A percentile compares a stretch with the other conserved stretches of the same genome.
These are phyloP conservation scores for Leptographium wingfieldii DNA, from an alignment of 2,329 filamentous ascomycete species.

Conservation along the genomic window DNA sequence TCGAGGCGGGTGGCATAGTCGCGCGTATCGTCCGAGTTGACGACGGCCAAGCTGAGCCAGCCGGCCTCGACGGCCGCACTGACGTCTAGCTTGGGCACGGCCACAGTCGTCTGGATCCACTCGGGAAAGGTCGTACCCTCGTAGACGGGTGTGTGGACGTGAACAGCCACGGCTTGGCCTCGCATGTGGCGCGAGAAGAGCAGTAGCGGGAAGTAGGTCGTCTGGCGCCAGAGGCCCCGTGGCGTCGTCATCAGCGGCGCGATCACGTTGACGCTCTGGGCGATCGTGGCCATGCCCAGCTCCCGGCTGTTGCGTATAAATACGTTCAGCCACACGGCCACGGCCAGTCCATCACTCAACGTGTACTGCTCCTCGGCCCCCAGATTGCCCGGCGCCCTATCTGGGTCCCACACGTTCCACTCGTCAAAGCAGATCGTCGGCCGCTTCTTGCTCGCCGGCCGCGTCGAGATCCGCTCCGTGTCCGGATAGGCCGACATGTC, in stretches of 20 bases:
- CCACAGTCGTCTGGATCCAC: constrained; percentile 53
- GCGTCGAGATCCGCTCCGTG: constrained; percentile 28
- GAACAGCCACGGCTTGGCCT: constrained; percentile 52
- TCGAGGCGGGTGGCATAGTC: background rate
- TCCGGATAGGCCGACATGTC: constrained; percentile 22
- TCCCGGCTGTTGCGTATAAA: constrained; percentile 60
- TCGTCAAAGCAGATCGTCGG: constrained; percentile 70
- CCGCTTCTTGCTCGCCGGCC: background rate
- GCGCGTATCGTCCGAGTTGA: constrained; percentile 36
- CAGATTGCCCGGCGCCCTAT: constrained; percentile 54
- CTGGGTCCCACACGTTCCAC: constrained; percentile 74
- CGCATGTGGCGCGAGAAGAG: constrained; percentile 63
- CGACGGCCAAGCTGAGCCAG: constrained; percentile 53
- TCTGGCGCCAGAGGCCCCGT: constrained; percentile 53
- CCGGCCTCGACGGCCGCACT: constrained; percentile 48
- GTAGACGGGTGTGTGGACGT: constrained; percentile 52
- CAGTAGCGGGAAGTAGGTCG: constrained; percentile 62
- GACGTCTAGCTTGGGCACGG: constrained; percentile 51
- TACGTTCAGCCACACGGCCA: constrained; percentile 62
- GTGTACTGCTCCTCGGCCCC: constrained; percentile 66
- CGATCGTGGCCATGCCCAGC: constrained; percentile 68
- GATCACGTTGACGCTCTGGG: constrained; percentile 68
- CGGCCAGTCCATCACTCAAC: constrained; percentile 63
- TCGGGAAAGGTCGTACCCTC: constrained; percentile 51
- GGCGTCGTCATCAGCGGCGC: constrained; percentile 60